Base-by-base conservation (phyloP, 1,139 yeast genomes). In the Hansenula lynferdii region DNA sequence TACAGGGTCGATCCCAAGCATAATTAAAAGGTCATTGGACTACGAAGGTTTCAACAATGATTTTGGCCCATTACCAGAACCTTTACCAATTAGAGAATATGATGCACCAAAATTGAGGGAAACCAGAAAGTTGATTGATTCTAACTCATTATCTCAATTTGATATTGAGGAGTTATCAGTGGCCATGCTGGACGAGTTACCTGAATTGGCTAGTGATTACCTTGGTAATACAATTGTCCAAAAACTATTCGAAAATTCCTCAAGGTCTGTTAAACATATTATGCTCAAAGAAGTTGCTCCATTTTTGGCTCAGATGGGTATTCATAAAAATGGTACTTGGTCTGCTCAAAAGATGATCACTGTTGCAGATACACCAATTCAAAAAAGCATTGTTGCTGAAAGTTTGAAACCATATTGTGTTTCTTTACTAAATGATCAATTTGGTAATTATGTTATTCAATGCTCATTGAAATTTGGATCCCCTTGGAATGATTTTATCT, bases 311-410 rank as follows among this genome's bases (percentile, higher is more conserved):
- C 95, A 89, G 54, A 82, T 92, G 68, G 94, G 97, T 53, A 83
- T 87, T 41, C 99, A 92, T 65, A 92, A 92, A 57, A 92, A 94
- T 60, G 99, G 99, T 45, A 92, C 99, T 5, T 92, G 98, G 98
- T 97, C 97, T 3, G 95, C 96, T 23, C 98, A 94, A 61, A 94
- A 92, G 61, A 83, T 92, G 58, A 89, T 94, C 52, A 85, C 81
- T 48, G 81, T 85, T 42, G 81, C 85, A 8, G 67, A 69, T 36
- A 68, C 82, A 1, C 75, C 75, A 27, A 79, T 87, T 45, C 96
- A 90, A 59, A 81, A 77, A 61, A 65, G 70, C 50, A 59, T 81
- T 39, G 85, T 92, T 39, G 81, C 82, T 8, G 70, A 75, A 14
- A 77, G 90, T 27, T 72, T 92, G 44, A 77, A 79, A 47, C 95